Evolutionary conservation across 768 basidiomycete genomes (phyloP).

Genomic region (Leccinum arenicola): DNA sequence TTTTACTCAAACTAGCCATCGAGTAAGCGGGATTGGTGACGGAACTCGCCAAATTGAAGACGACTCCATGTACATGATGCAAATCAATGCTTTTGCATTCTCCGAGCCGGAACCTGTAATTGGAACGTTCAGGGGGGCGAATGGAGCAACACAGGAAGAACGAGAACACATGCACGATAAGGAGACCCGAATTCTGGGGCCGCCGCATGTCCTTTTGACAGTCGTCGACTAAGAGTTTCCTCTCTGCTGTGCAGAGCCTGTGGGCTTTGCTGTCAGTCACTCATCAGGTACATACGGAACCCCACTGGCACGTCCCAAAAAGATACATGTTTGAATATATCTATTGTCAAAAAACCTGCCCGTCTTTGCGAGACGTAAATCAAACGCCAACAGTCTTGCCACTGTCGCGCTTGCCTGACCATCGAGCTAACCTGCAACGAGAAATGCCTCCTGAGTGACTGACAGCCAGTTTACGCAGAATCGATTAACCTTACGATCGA

Average conservation of each 20-base stretch:
- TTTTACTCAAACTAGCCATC: neutral
- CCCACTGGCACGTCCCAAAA: neutral
- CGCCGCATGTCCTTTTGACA: conserved; percentile 19
- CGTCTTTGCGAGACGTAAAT: conserved; percentile 22
- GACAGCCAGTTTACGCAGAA: conserved; percentile 8
- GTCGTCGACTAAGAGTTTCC: conserved; percentile 1
- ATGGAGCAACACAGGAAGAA: conserved; percentile 5
- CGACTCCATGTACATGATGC: neutral
- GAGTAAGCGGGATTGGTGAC: conserved; percentile 1
- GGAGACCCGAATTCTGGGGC: conserved; percentile 21
- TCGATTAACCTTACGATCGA: neutral
- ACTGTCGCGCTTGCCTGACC: neutral
- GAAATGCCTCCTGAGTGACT: conserved; percentile 7
- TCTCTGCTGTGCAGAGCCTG: neutral
- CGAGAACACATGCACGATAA: conserved; percentile 1
- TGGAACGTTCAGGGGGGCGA: conserved; percentile 26
- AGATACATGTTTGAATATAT: conserved; percentile 10
- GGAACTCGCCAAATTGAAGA: conserved; percentile 1
- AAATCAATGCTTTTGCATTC: neutral
- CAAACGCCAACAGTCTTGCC: conserved; percentile 8
- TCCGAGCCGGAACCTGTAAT: neutral
- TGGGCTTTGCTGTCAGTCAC: conserved; percentile 3
- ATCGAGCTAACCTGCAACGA: neutral
- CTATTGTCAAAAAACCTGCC: conserved; percentile 5
- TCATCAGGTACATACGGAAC: neutral